phyloP scores from a whole-genome alignment of 2,329 filamentous ascomycete genomes.

The Colletotrichum theobromicola region DNA sequence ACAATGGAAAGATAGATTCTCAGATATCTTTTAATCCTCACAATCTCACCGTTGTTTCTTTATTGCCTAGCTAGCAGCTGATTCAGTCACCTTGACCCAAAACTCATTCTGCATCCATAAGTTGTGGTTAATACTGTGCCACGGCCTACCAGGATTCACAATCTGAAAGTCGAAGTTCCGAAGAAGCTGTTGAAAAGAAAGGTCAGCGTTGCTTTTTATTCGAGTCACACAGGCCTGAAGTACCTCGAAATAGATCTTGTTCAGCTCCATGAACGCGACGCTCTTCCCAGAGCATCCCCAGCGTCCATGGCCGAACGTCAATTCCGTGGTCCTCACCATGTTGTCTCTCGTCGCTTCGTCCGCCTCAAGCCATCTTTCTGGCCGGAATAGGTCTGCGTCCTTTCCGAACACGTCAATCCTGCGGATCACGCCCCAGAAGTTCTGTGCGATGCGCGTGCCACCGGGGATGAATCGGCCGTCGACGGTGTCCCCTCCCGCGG shows the following conservation, averaged over 20 bases:
- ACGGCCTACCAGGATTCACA: slow-evolving; percentile 30
- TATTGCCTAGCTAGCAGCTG: neutral
- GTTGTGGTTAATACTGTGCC: slow-evolving; percentile 33
- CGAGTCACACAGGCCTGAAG: neutral
- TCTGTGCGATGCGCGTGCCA: slow-evolving; percentile 36
- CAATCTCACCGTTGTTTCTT: neutral
- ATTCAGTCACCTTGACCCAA: slow-evolving; percentile 25
- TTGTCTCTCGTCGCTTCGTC: slow-evolving; percentile 22
- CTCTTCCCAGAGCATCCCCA: slow-evolving; percentile 37
- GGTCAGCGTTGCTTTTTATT: neutral
- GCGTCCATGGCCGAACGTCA: slow-evolving; percentile 41
- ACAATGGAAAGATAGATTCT: rapidly evolving
- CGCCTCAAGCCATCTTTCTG: slow-evolving; percentile 53
- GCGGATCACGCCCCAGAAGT: slow-evolving; percentile 43
- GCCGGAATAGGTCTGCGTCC: slow-evolving; percentile 47
- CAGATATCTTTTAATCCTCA: rapidly evolving
- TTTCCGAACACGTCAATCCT: slow-evolving; percentile 40
- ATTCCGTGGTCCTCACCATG: slow-evolving; percentile 32
- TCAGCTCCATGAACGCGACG: slow-evolving; percentile 47
- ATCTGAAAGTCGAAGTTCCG: slow-evolving; percentile 30
- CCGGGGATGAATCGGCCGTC: slow-evolving; percentile 31
- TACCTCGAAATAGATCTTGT: slow-evolving; percentile 49
- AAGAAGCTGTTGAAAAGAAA: slow-evolving; percentile 23
- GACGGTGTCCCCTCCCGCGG: slow-evolving; percentile 31
- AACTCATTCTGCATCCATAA: slow-evolving; percentile 31